Base-by-base conservation (phyloP, 2,329 filamentous ascomycete species). In the Myrmaecium sp. region DNA sequence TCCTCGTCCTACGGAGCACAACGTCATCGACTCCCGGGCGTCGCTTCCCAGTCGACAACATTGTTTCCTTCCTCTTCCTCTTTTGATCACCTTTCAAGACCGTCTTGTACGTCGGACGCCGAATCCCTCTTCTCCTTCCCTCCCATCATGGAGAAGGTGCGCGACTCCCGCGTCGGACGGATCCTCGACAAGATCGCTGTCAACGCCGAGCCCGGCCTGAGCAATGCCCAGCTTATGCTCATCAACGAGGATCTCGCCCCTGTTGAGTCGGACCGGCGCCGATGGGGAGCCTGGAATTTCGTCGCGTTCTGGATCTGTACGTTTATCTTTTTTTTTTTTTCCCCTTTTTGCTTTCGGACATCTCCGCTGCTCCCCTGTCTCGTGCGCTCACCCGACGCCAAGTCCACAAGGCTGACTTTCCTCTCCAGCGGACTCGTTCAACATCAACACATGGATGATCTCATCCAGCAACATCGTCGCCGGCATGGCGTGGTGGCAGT, bases 401-500 rank as follows among this genome's bases (percentile, higher is more conserved):
- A 13, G 17, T 21, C 9, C 19, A 28, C 13, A 11, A 21, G 26
- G n/a, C 34, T 45, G 31, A 43, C 28, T 20, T 4, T 23, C 11
- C 13, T 33, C 19, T 37, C n/a, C 31, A 43, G 42, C 43, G 24
- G 37, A 70, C 54, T 52, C 49, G 2, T 54, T 54, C 40, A 54
- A 54, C 34, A 54, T 54, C 42, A 89, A 86, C 52, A 89, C 81
- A 2, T 91, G 81, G 83, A 92, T 91, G 80, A 89, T 91, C 35
- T 77, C 79, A 0, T 81, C 77, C 1, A 73, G 77, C 19, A 83
- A 82, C 68, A 80, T 91, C 17, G 66, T 75, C 1, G 60, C 57
- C 25, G 80, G 81, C 8, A 60, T 91, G 13, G 80, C 79, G 5
- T 92, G 82, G 82, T 92, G 82, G 82, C 81, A 92, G 54, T 75